Percentiles rank a stretch among this genome's conserved stretches.
These are phyloP conservation scores for Globisporangium echinulatum DNA, from an alignment of 352 stramenopile genomes.

Conservation along the genomic window DNA sequence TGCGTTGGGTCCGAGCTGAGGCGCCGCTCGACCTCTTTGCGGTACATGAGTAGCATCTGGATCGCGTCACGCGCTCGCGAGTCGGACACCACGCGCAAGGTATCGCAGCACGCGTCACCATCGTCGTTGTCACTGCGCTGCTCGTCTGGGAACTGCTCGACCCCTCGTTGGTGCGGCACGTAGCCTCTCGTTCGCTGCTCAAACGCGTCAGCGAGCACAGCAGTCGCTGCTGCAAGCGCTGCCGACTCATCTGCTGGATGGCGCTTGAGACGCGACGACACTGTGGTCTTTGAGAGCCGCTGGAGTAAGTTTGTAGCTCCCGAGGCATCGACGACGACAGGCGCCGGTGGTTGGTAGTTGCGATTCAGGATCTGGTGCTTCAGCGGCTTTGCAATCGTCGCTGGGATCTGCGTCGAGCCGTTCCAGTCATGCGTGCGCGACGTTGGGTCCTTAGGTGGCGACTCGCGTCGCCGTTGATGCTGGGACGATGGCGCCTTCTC, in stretches of 20 bases:
- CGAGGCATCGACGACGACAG: slow-evolving; percentile 26
- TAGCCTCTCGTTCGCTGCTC: slow-evolving; percentile 1
- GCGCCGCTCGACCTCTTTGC: slow-evolving; percentile 56
- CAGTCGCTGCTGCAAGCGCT: slow-evolving; percentile 10
- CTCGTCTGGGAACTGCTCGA: neutral
- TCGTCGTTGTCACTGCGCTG: neutral
- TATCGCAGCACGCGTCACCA: neutral
- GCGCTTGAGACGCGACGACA: slow-evolving; percentile 49
- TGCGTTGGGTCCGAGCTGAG: slow-evolving; percentile 26
- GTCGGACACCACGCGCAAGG: slow-evolving; percentile 12
- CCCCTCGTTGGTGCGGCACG: neutral
- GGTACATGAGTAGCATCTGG: slow-evolving; percentile 56
- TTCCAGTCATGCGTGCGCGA: slow-evolving; percentile 30
- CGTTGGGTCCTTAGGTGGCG: slow-evolving; percentile 3
- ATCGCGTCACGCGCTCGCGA: slow-evolving; percentile 38
- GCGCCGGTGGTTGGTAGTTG: slow-evolving; percentile 39
- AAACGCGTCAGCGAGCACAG: slow-evolving; percentile 5
- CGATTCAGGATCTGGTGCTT: slow-evolving; percentile 55
- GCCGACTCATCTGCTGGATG: slow-evolving; percentile 2
- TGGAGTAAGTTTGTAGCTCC: slow-evolving; percentile 28
- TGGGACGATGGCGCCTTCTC: no score
- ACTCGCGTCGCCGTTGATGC: slow-evolving; percentile 1
- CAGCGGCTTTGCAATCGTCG: slow-evolving; percentile 24
- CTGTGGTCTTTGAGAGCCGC: slow-evolving; percentile 42
- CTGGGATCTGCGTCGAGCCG: slow-evolving; percentile 38